A percentile compares a stretch with the other conserved stretches of the same genome.
These are phyloP conservation scores for Chalciporus piperatus DNA, from an alignment of 768 basidiomycete species.

Conservation along the genomic window DNA sequence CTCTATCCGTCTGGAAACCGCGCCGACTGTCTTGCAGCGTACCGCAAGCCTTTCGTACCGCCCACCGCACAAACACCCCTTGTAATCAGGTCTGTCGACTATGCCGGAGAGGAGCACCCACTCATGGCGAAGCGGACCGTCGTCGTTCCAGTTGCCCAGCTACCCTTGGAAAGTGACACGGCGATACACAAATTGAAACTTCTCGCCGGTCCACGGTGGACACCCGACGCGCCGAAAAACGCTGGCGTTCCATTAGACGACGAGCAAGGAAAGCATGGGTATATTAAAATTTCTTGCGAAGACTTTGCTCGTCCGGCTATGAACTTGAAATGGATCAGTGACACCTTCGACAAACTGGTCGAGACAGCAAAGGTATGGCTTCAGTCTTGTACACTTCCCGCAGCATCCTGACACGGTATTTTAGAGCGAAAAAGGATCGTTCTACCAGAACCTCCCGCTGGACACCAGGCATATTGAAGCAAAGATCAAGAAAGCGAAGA, in stretches of 20 bases:
- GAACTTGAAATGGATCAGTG: slow-evolving; percentile 95
- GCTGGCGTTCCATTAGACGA: slow-evolving; percentile 50
- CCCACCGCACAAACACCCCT: slow-evolving; percentile 59
- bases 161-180: slow-evolving; percentile 61
- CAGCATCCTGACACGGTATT: slow-evolving; percentile 14
- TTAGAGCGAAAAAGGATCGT: slow-evolving; percentile 34
- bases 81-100: slow-evolving; percentile 72
- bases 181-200: slow-evolving; percentile 85
- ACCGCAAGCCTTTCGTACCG: slow-evolving; percentile 75
- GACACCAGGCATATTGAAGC: slow-evolving; percentile 79
- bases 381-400: not conserved
- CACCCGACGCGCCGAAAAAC: slow-evolving; percentile 66
- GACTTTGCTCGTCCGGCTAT: slow-evolving; percentile 75
- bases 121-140: slow-evolving; percentile 67
- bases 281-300: slow-evolving; percentile 88
- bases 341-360: slow-evolving; percentile 75
- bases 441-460: slow-evolving; percentile 67
- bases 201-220: slow-evolving; percentile 87
- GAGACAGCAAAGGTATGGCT: slow-evolving; percentile 79
- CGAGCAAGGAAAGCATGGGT: slow-evolving; percentile 63
- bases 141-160: slow-evolving; percentile 68
- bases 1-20: slow-evolving; percentile 6
- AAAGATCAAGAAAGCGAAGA: slow-evolving; percentile 67
- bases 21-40: slow-evolving; percentile 46
- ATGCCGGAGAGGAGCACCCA: slow-evolving; percentile 75